A percentile compares a stretch with the other conserved stretches of the same genome.
Conservation (phyloP, 257 asterid genomes). For the Solanum paucissectum region DNA sequence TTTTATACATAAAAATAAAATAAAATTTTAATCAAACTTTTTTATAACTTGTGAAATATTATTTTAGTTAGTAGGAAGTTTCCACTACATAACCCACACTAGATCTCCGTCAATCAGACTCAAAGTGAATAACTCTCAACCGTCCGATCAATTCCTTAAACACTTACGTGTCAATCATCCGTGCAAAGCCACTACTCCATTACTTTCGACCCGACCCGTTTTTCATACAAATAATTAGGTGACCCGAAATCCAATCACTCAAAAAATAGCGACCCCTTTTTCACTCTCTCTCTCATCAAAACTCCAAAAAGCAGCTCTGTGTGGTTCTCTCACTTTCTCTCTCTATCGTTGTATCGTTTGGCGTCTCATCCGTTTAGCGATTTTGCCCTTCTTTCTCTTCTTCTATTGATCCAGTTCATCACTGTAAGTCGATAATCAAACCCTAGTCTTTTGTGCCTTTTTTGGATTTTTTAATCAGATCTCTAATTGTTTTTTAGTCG, state of each 20-base stretch:
- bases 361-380: slow-evolving; percentile 20
- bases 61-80: background rate
- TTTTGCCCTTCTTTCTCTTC: slow-evolving; percentile 22
- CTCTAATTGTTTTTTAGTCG: slow-evolving; percentile 2
- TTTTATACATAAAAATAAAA: no score
- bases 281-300: slow-evolving; percentile 12
- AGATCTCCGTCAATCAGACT: background rate
- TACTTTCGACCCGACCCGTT: background rate
- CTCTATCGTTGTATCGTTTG: background rate
- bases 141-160: background rate
- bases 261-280: slow-evolving; percentile 9
- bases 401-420: slow-evolving; percentile 25
- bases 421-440: slow-evolving; percentile 30
- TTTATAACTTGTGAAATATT: background rate
- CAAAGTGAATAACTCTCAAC: background rate
- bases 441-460: background rate
- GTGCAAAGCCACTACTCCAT: background rate
- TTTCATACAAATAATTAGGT: background rate
- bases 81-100: background rate
- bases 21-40: no score
- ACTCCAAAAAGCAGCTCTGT: slow-evolving; percentile 1
- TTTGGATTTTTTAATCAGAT: slow-evolving; percentile 9
- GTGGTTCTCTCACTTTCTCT: slow-evolving; percentile 30
- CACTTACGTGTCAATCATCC: background rate
- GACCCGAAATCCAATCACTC: slow-evolving; percentile 9